Percentiles rank a stretch among this genome's conserved stretches.
phyloP scores from a whole-genome alignment of 768 basidiomycete genomes.

The Lactarius indigo region DNA sequence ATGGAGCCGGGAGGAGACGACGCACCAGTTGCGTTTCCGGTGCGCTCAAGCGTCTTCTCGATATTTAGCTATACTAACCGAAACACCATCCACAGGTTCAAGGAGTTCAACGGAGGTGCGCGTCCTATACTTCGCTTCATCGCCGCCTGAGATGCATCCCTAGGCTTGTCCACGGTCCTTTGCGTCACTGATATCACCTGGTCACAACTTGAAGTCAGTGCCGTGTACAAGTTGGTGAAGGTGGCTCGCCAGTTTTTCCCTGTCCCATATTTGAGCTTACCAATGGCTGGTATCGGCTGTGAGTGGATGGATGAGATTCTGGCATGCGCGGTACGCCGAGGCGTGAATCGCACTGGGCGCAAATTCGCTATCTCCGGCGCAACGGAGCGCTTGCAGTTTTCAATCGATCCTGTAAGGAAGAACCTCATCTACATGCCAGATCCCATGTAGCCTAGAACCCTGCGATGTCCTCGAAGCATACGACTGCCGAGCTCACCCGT shows the following conservation, averaged over 20 bases:
- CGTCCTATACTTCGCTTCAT: slow-evolving; percentile 82
- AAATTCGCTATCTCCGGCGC: slow-evolving; percentile 83
- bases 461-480: slow-evolving; percentile 81
- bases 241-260: slow-evolving; percentile 37
- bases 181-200: slow-evolving; percentile 74
- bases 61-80: neutral
- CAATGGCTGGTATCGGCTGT: slow-evolving; percentile 94
- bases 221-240: slow-evolving; percentile 35
- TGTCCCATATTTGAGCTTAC: slow-evolving; percentile 79
- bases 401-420: slow-evolving; percentile 34
- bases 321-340: slow-evolving; percentile 60
- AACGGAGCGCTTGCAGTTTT: slow-evolving; percentile 44
- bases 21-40: slow-evolving; percentile 84
- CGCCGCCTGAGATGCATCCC: slow-evolving; percentile 76
- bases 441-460: slow-evolving; percentile 53
- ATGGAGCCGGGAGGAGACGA: slow-evolving; percentile 84
- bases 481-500: slow-evolving; percentile 55
- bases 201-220: slow-evolving; percentile 37
- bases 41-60: slow-evolving; percentile 37
- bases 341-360: slow-evolving; percentile 67
- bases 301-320: slow-evolving; percentile 76
- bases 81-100: slow-evolving; percentile 35
- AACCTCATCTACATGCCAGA: slow-evolving; percentile 40
- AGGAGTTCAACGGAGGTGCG: slow-evolving; percentile 50
- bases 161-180: slow-evolving; percentile 77